Percentiles rank a stretch among this genome's conserved stretches.
Conservation (phyloP, 192 early-diverging fungal species). For the Kickxella alabastrina region DNA sequence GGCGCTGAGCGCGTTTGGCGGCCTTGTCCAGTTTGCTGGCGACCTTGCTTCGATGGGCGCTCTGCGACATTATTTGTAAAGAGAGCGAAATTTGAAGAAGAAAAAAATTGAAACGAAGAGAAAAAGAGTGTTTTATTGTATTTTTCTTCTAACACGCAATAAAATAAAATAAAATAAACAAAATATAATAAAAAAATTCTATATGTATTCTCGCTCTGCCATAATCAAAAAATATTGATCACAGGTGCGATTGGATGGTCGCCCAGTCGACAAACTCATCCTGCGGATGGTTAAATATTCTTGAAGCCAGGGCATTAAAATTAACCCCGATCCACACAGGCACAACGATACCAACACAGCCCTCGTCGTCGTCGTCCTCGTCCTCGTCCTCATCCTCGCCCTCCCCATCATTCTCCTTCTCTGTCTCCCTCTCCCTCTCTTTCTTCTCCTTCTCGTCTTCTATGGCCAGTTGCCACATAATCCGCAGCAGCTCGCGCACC, state of each 20-base stretch:
- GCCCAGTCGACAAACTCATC: constrained; percentile 39
- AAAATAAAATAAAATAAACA: not conserved
- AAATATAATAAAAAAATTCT: not conserved
- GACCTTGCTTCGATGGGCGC: constrained; percentile 30
- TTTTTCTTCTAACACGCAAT: constrained; percentile 6
- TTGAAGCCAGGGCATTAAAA: constrained; percentile 31
- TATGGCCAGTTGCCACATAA: constrained; percentile 21
- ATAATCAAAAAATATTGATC: not conserved
- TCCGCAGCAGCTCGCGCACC: constrained; percentile 25
- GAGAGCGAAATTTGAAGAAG: too few relatives aligned
- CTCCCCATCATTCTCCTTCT: not conserved
- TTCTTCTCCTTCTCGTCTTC: constrained; percentile 2
- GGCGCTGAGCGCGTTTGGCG: constrained; percentile 13
- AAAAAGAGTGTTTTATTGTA: too few relatives aligned
- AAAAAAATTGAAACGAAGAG: too few relatives aligned
- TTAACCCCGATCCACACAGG: constrained; percentile 30
- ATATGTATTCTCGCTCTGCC: not conserved
- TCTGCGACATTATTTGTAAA: too few relatives aligned
- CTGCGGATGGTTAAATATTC: constrained; percentile 20
- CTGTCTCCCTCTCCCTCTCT: constrained; percentile 4
- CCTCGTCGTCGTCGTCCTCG: not conserved
- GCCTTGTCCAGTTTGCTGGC: constrained; percentile 36
- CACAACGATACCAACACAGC: too few relatives aligned
- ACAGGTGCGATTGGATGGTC: constrained; percentile 10
- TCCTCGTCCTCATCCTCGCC: constrained; percentile 13